Percentiles rank a stretch among this genome's conserved stretches.
These are phyloP conservation scores for Clonostachys rhizophaga DNA, from an alignment of 2,329 filamentous ascomycete species.

Conservation along the genomic window DNA sequence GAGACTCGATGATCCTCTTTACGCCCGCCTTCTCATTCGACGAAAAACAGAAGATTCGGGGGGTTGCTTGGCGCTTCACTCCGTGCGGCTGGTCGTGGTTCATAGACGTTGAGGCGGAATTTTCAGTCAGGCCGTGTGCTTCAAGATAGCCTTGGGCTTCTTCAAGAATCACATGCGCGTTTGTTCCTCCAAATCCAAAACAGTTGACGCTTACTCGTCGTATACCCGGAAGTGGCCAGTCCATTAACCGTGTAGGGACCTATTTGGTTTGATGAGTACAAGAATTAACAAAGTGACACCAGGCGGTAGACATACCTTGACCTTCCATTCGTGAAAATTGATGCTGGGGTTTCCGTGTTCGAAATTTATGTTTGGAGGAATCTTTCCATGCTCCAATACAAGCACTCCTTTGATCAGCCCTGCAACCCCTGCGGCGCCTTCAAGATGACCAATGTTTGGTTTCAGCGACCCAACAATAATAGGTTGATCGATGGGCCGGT, in stretches of 20 bases:
- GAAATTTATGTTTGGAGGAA: conserved; percentile 49
- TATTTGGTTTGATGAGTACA: conserved; percentile 7
- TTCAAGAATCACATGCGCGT: conserved; percentile 47
- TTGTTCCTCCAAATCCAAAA: conserved; percentile 55
- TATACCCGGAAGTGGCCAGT: conserved; percentile 37
- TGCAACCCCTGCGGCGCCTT: conserved; percentile 45
- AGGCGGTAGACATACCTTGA: conserved; percentile 30
- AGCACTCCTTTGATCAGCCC: conserved; percentile 49
- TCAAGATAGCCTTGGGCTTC: conserved; percentile 35
- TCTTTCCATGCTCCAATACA: conserved; percentile 42
- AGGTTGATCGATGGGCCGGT: conserved; percentile 25
- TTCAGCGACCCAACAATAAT: conserved; percentile 49
- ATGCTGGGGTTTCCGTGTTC: conserved; percentile 37
- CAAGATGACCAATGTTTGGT: conserved; percentile 49
- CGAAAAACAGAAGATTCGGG: conserved; percentile 35
- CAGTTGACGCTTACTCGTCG: conserved; percentile 50
- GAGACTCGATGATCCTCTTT: conserved; percentile 24
- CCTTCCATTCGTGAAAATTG: conserved; percentile 36
- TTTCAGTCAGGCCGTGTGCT: conserved; percentile 22
- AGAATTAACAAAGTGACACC: too few relatives aligned
- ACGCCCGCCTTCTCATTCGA: conserved; percentile 36
- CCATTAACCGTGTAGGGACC: conserved; percentile 30
- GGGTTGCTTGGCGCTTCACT: not conserved
- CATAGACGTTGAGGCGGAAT: conserved; percentile 22
- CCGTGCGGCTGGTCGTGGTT: not conserved